Evolutionary conservation across 2,329 filamentous ascomycete species (phyloP).

Genomic region (Sphaceloma murrayae): DNA sequence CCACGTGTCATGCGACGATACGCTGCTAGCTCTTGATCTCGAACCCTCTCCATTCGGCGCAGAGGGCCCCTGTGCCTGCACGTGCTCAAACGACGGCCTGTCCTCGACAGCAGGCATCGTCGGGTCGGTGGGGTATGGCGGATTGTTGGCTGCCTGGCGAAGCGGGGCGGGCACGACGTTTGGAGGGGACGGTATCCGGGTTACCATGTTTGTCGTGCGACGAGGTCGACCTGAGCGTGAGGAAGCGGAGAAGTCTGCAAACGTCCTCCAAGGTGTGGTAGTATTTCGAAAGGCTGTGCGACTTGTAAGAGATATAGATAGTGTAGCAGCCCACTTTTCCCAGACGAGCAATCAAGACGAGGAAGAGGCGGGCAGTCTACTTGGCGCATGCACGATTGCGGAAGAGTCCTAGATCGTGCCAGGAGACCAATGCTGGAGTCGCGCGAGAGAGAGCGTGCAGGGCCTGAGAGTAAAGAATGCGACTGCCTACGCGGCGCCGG

Average conservation of each 20-base stretch:
- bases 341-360: slow-evolving; percentile 5
- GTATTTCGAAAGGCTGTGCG: not conserved
- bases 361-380: not conserved
- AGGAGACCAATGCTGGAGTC: not conserved
- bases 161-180: slow-evolving; percentile 34
- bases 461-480: not conserved
- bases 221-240: not conserved
- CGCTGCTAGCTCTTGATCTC: slow-evolving; percentile 18
- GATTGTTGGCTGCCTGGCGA: slow-evolving; percentile 29
- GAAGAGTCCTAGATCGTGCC: not conserved
- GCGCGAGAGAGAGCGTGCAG: not conserved
- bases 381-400: slow-evolving; percentile 5
- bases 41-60: slow-evolving; percentile 12
- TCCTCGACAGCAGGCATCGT: slow-evolving; percentile 25
- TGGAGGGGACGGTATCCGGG: slow-evolving; percentile 33
- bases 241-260: too few relatives aligned
- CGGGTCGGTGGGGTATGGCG: slow-evolving; percentile 37
- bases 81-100: slow-evolving; percentile 26
- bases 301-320: slow-evolving; percentile 9
- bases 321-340: slow-evolving; percentile 3
- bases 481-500: slow-evolving; percentile 14
- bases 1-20: slow-evolving; percentile 30
- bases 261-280: not conserved
- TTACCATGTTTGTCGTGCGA: slow-evolving; percentile 36
- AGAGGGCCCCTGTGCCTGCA: slow-evolving; percentile 5